Evolutionary conservation across 305 asterid genomes (phyloP).

Genomic region (Galium porrigens): DNA sequence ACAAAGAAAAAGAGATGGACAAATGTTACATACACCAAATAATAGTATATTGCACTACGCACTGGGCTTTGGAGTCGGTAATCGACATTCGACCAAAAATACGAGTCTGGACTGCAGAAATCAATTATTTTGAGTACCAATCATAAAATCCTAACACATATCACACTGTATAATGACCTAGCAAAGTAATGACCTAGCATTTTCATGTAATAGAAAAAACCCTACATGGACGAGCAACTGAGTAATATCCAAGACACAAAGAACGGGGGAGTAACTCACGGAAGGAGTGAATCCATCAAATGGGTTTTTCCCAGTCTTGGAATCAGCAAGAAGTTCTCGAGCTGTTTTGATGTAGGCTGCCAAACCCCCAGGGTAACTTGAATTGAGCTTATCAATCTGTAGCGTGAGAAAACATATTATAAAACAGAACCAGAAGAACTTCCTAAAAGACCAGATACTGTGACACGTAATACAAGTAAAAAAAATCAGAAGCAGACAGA

Average conservation of each 20-base stretch:
- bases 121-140: neutral
- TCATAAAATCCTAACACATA: too few species aligned
- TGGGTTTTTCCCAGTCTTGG: conserved; percentile 91
- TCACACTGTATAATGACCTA: neutral
- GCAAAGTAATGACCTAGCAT: neutral
- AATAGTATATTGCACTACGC: neutral
- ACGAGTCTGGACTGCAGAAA: neutral
- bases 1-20: neutral
- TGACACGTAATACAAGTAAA: neutral
- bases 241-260: neutral
- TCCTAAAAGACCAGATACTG: neutral
- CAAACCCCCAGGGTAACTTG: conserved; percentile 90
- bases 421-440: neutral
- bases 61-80: neutral
- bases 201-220: neutral
- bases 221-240: neutral
- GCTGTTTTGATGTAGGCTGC: conserved; percentile 67
- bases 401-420: neutral
- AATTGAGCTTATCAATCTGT: conserved; percentile 65
- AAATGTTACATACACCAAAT: conserved; percentile 1
- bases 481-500: neutral
- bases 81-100: neutral
- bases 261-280: conserved; percentile 36
- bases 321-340: conserved; percentile 79
- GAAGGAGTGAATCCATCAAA: conserved; percentile 91